phyloP scores from a whole-genome alignment of 306 rosid species.

The Benincasa hispida region DNA sequence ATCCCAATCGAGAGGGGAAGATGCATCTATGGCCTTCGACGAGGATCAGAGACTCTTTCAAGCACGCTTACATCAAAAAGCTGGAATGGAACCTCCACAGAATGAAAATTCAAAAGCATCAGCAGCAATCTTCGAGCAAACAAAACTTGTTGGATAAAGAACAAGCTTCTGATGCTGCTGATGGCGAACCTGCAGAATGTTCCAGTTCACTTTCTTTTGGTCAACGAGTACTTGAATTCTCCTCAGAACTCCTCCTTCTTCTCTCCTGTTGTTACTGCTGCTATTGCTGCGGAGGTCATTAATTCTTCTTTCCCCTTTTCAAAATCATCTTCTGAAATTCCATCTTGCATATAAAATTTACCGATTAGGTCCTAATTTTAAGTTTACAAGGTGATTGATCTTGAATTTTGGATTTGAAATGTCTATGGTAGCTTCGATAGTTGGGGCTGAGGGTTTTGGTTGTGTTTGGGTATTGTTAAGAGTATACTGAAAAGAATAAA shows the following conservation, averaged over 20 bases:
- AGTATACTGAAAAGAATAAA: neutral
- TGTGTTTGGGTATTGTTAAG: neutral
- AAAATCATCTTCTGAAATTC: neutral
- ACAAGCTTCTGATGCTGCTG: neutral
- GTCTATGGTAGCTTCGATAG: neutral
- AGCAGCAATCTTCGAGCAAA: neutral
- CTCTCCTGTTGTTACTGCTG: constrained; percentile 21
- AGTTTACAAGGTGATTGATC: neutral
- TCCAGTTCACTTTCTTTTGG: constrained; percentile 2
- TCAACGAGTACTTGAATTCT: neutral
- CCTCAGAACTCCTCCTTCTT: constrained; percentile 2
- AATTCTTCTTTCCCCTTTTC: neutral
- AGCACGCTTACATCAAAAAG: constrained; percentile 16
- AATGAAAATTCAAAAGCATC: constrained; percentile 20
- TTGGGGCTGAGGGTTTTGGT: neutral
- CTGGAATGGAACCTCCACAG: constrained; percentile 26
- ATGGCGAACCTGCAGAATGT: neutral
- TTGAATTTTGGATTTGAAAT: neutral
- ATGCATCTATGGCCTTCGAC: constrained; percentile 43
- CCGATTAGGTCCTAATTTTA: neutral
- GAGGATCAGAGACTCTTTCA: constrained; percentile 30
- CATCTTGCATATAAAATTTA: neutral
- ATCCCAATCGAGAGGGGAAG: neutral
- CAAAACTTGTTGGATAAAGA: constrained; percentile 17
- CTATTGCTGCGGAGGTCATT: constrained; percentile 28